Evolutionary conservation across 805 yeast species (phyloP), one percentile per base, ranked within the genome.

Genomic region (Monosporozyma unispora): DNA sequence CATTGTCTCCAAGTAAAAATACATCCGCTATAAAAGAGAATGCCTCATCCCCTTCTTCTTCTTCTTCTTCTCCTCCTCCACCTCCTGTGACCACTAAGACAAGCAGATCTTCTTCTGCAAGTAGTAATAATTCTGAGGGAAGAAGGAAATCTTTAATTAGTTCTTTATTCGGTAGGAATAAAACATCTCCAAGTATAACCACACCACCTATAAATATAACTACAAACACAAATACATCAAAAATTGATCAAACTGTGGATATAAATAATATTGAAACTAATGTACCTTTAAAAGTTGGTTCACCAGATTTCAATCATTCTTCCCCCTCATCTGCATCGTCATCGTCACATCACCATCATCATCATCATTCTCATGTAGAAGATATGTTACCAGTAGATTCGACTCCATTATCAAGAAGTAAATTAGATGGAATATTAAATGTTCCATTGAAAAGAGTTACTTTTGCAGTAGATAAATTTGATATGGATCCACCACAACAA

Each of bases 401-500:
- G 4, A 25, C 27, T 8, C 27, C 27, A 25, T 25, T 3, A 9
- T 31, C 35, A 31, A 14, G 7, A 31, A 14, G 16, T 12, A 31
- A 31, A 31, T n/a, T 44, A 9, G 11, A 25, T 29, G 11, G 42
- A 37, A 23, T 35, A 4, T 12, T 16, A 22, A 33, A 44, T 3
- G 54, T 71, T 0, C 62, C 61, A 19, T 68, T 86, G 62, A 75
- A 78, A 54, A 71, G 90, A 52, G 96, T 88, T 4, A 76, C 80
- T 0, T 90, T 90, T 66, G 88, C 93, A 0, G 74, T 87, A 4
- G 85, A 85, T 46, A 79, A 82, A 47, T 77, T 88, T 52, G 74
- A 73, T 0, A 73, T 72, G 53, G 96, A 90, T 64, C 97, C 97
- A 2, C 96, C 96, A 1, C 97, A 90, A 61, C 96, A 89, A 62